Evolutionary conservation across 768 basidiomycete genomes (phyloP).

Genomic region (Suillus americanus): DNA sequence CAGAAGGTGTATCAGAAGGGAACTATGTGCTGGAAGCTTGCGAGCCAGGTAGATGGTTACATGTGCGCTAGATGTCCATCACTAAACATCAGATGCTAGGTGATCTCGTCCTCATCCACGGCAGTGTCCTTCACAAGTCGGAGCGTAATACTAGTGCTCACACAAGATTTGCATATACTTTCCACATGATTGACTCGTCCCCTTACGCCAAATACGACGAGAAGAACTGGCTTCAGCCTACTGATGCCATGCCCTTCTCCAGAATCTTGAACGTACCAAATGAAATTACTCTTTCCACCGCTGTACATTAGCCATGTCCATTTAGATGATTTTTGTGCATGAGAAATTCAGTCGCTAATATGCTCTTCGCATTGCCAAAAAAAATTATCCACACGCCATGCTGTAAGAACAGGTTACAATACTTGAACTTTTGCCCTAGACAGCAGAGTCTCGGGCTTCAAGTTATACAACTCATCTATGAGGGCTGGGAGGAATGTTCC

Average conservation of each 20-base stretch:
- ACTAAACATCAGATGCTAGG: slow-evolving; percentile 36
- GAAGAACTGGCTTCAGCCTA: slow-evolving; percentile 96
- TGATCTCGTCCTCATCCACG: slow-evolving; percentile 92
- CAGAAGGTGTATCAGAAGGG: slow-evolving; percentile 27
- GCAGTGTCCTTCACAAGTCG: slow-evolving; percentile 88
- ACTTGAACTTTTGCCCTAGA: slow-evolving; percentile 31
- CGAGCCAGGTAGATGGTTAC: slow-evolving; percentile 54
- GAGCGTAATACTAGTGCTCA: slow-evolving; percentile 79
- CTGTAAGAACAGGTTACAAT: background rate
- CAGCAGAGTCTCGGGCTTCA: slow-evolving; percentile 38
- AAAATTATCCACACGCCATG: background rate
- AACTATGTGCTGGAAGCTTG: slow-evolving; percentile 71
- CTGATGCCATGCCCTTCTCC: slow-evolving; percentile 78
- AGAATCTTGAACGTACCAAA: slow-evolving; percentile 43
- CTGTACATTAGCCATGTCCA: background rate
- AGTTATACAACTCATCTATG: slow-evolving; percentile 57
- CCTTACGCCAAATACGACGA: slow-evolving; percentile 75
- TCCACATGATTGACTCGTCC: slow-evolving; percentile 87
- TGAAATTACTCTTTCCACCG: slow-evolving; percentile 2
- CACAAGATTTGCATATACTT: slow-evolving; percentile 93
- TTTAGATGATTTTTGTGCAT: background rate
- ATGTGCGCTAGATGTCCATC: background rate
- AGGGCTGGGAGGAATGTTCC: slow-evolving; percentile 65
- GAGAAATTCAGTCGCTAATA: background rate
- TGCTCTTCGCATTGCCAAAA: background rate